Percentiles rank a stretch among this genome's conserved stretches.
Evolutionary conservation across 169 alveolate genomes (phyloP).

Genomic region (Eimeria sp.): DNA sequence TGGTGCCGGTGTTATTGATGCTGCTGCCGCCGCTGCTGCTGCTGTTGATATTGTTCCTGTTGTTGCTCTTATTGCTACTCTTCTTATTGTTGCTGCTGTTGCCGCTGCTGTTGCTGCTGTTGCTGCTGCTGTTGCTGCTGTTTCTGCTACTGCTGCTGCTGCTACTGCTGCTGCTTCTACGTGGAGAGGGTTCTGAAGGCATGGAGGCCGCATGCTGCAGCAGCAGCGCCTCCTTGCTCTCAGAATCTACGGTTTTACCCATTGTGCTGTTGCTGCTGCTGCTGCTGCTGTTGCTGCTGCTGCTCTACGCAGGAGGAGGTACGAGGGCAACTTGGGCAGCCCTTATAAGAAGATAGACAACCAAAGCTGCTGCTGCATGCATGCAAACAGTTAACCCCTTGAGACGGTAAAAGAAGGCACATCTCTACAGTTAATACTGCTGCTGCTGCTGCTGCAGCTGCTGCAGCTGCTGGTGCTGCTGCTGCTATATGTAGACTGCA

Average conservation of each 20-base stretch:
- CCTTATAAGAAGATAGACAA: too few relatives aligned
- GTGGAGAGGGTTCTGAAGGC: background rate
- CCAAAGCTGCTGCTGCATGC: too few relatives aligned
- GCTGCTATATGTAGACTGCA: too few relatives aligned
- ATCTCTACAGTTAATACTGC: background rate
- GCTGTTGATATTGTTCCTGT: background rate
- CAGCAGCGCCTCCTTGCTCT: too few relatives aligned
- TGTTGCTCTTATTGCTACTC: background rate
- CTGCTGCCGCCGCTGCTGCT: constrained; percentile 39
- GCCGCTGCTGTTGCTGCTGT: background rate
- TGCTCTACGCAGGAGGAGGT: too few relatives aligned
- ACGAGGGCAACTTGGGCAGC: too few relatives aligned
- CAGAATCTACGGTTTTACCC: too few relatives aligned
- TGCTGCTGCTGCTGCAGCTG: background rate
- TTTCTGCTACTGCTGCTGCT: background rate
- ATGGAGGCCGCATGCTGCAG: background rate
- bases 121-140: background rate
- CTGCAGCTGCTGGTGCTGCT: background rate
- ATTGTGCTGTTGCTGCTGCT: too few relatives aligned
- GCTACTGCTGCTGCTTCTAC: background rate
- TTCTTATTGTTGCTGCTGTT: background rate
- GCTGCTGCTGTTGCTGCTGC: too few relatives aligned
- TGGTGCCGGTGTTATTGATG: background rate
- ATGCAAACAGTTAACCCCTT: too few relatives aligned
- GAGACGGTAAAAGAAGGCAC: too few relatives aligned